Percentiles rank a stretch among this genome's conserved stretches.
Conservation (phyloP, 331 rosid genomes). For the Rhamnella rubrinervis region DNA sequence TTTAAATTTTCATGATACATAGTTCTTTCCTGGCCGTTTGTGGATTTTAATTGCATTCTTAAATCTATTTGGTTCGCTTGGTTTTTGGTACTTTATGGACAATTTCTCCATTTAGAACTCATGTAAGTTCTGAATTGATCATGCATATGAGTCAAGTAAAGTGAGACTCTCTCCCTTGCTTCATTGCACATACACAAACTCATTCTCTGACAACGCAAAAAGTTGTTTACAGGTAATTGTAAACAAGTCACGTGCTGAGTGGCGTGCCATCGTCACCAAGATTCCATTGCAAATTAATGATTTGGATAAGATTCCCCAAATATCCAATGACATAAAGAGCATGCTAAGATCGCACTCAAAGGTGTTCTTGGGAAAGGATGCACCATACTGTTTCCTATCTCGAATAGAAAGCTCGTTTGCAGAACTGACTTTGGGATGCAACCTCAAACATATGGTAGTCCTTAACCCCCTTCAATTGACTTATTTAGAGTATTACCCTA, state of each 20-base stretch:
- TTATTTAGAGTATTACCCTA: background rate
- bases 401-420: slow-evolving; percentile 63
- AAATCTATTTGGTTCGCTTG: no score
- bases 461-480: background rate
- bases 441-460: slow-evolving; percentile 82
- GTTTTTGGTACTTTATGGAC: no score
- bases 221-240: slow-evolving; percentile 60
- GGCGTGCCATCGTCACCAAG: slow-evolving; percentile 56
- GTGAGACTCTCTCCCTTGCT: no score
- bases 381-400: slow-evolving; percentile 79
- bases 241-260: slow-evolving; percentile 87
- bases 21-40: no score
- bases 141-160: no score
- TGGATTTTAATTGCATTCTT: no score
- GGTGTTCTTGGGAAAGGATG: slow-evolving; percentile 79
- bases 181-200: no score
- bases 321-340: slow-evolving; percentile 55
- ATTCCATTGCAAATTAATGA: slow-evolving; percentile 67
- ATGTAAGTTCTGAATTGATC: no score
- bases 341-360: slow-evolving; percentile 65
- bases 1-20: no score
- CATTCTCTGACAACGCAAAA: background rate
- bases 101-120: no score
- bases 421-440: slow-evolving; percentile 76
- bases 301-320: slow-evolving; percentile 56